Evolutionary conservation across 1,284 basidiomycete genomes (phyloP).

Genomic region (Gomphus bonarii): DNA sequence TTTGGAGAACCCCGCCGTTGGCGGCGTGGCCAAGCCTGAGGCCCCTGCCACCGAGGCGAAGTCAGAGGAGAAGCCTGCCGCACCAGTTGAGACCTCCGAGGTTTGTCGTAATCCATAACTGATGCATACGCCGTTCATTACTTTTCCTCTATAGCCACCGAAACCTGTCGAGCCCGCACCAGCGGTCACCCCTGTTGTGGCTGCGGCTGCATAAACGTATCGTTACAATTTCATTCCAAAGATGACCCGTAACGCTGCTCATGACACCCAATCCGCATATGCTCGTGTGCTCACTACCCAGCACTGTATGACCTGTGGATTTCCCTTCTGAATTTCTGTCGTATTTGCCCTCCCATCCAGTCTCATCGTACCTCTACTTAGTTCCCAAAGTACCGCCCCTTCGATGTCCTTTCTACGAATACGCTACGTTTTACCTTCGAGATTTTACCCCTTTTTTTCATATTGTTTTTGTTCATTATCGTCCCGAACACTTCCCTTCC

Average conservation of each 20-base stretch:
- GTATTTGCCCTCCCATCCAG: not conserved
- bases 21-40: conserved; percentile 26
- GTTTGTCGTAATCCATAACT: conserved; percentile 15
- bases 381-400: conserved; percentile 6
- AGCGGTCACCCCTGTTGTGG: conserved; percentile 25
- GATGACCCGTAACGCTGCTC: conserved; percentile 8
- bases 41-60: conserved; percentile 22
- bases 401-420: conserved; percentile 10
- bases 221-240: not conserved
- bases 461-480: conserved; percentile 10
- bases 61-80: conserved; percentile 26
- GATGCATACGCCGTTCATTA: conserved; percentile 5
- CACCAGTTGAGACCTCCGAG: conserved; percentile 17
- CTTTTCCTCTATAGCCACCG: conserved; percentile 19
- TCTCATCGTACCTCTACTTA: not conserved
- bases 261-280: not conserved
- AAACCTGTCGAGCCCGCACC: conserved; percentile 23
- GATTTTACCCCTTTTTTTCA: conserved; percentile 7
- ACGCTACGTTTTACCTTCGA: conserved; percentile 10
- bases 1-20: conserved; percentile 47
- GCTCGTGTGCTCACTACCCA: not conserved
- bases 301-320: not conserved
- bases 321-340: not conserved
- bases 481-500: conserved; percentile 9
- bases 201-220: conserved; percentile 15